Evolutionary conservation across 148 eudicot genomes (phyloP).

Genomic region (Polygonum aviculare): DNA sequence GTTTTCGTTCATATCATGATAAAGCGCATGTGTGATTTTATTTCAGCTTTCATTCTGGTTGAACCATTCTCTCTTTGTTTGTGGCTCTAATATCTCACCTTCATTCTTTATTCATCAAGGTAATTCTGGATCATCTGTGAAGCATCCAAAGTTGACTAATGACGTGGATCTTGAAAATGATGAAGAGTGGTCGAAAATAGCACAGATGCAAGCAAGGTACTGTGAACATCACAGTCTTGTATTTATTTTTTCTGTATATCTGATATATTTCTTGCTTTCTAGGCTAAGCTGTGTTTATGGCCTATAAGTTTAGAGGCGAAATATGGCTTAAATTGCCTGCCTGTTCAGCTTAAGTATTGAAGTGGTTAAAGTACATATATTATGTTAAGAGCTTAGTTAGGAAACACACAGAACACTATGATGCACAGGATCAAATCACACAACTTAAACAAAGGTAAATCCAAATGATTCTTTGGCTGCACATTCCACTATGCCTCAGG

Average conservation of each 20-base stretch:
- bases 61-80: neutral
- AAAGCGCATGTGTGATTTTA: neutral
- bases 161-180: conserved; percentile 34
- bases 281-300: neutral
- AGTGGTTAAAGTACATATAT: neutral
- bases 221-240: neutral
- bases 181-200: conserved; percentile 62
- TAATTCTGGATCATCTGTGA: conserved; percentile 27
- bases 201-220: conserved; percentile 76
- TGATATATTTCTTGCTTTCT: neutral
- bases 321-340: neutral
- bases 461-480: neutral
- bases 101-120: conserved; percentile 19
- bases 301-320: neutral
- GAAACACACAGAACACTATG: neutral
- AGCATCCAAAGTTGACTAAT: conserved; percentile 25
- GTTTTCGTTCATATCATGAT: neutral
- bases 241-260: neutral
- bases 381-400: neutral
- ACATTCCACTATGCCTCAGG: neutral
- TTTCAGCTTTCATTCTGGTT: neutral
- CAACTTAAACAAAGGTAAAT: neutral
- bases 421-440: neutral
- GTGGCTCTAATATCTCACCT: neutral
- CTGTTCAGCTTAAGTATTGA: neutral